These are phyloP conservation scores for Annulohypoxylon bovei DNA, from an alignment of 495 filamentous ascomycete genomes.

Conservation along the genomic window DNA sequence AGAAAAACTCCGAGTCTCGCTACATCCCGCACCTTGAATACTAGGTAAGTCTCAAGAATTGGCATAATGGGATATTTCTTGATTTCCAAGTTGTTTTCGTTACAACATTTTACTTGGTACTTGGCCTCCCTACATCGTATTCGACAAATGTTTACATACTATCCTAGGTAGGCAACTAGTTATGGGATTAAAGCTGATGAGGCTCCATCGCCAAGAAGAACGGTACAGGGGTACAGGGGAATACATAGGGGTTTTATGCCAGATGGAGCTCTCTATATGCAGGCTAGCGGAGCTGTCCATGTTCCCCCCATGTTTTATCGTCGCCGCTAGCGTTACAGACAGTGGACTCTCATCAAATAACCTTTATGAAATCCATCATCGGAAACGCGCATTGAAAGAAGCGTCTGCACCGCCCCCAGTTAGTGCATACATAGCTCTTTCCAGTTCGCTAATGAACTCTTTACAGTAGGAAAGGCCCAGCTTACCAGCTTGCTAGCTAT, in stretches of 20 bases:
- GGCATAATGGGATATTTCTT: constrained; percentile 1
- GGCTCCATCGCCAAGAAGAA: constrained; percentile 34
- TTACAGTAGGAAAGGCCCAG: neutral
- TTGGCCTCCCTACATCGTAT: neutral
- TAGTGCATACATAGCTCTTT: no score
- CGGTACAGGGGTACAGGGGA: constrained; percentile 30
- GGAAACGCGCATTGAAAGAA: constrained; percentile 40
- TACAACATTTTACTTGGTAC: neutral
- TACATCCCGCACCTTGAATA: neutral
- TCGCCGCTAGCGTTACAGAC: constrained; percentile 42
- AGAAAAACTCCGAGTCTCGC: neutral
- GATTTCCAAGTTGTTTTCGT: neutral
- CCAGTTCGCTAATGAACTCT: neutral
- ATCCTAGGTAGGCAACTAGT: neutral
- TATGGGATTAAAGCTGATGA: constrained; percentile 19
- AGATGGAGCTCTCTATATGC: constrained; percentile 15
- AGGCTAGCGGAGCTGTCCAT: constrained; percentile 19
- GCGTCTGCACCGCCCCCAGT: constrained; percentile 34
- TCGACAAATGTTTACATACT: constrained; percentile 1
- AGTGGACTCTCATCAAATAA: constrained; percentile 39
- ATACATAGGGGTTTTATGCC: constrained; percentile 15
- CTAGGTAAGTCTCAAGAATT: constrained; percentile 3
- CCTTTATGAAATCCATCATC: constrained; percentile 27
- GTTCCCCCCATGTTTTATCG: constrained; percentile 41
- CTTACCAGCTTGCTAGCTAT: no score